Evolutionary conservation across 1,284 basidiomycete species (phyloP), one percentile per base, ranked within the genome.

Genomic region (Ganoderma meredithae): DNA sequence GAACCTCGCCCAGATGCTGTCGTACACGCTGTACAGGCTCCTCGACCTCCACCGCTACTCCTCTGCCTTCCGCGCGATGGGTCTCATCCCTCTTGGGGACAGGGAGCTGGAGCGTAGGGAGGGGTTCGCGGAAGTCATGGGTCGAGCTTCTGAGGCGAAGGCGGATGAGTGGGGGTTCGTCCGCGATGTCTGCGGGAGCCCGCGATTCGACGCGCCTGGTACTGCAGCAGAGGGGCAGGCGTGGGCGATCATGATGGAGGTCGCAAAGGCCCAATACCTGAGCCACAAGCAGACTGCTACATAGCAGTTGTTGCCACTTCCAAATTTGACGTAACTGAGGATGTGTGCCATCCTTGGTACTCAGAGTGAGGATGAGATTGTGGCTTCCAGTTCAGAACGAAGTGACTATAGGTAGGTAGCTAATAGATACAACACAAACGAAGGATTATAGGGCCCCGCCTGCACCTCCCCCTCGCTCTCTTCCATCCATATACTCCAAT

Each of bases 141-240:
- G 67, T 5, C 60, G 63, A 1, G 76, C 76, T 0, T 73, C 73
- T 1, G 56, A 67, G 27, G 55, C 6, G 36, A 74, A 74, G 69
- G 74, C 70, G 19, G 76, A 77, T 61, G 25, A 39, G 27, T 76
- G 69, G 71, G 75, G 75, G 1, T 72, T 76, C 43, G 73, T 77
- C 43, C 67, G 69, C 47, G 74, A 71, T 52, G 76, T 76, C 31
- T 77, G 75, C 65, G 75, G 74, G 25, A 75, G 74, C 58, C 76
- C 74, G 1, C 69, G 33, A 4, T 77, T 77, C 60, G 69, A 76
- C 62, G 53, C 62, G 41, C 64, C 74, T 2, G 75, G 74, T 0
- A 75, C 74, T 3, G 74, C 74, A 3, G 70, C 75, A 47, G 76
- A 76, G 64, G 76, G 73, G 9, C 74, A 76, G 63, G 75, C 75